These are phyloP conservation scores for Globisporangium camurandrum DNA, from an alignment of 352 stramenopile genomes.

Conservation along the genomic window DNA sequence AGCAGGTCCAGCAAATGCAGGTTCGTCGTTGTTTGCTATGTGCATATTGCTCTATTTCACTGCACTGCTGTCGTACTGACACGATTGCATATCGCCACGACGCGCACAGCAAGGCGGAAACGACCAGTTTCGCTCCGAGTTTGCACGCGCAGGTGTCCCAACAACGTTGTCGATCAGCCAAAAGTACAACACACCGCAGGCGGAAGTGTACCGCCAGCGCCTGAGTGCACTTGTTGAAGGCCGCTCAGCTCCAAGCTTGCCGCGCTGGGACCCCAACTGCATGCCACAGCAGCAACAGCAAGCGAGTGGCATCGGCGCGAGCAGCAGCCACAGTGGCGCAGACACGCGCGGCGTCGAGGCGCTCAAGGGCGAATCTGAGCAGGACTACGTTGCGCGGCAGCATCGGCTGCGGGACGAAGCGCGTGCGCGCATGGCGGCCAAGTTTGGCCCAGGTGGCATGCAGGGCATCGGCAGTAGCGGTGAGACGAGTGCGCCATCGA, in stretches of 20 bases:
- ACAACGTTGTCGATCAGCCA: slow-evolving; percentile 66
- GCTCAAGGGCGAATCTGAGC: slow-evolving; percentile 72
- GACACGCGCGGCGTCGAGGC: slow-evolving; percentile 71
- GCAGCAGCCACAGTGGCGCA: slow-evolving; percentile 16
- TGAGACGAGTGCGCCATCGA: slow-evolving; percentile 36
- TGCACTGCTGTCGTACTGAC: no score
- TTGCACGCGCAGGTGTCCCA: slow-evolving; percentile 56
- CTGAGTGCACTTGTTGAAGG: slow-evolving; percentile 62
- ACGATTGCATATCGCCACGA: neutral
- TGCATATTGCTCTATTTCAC: no score
- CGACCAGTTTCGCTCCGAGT: slow-evolving; percentile 58
- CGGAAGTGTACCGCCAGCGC: slow-evolving; percentile 58
- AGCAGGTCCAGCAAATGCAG: slow-evolving; percentile 83
- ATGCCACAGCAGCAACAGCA: slow-evolving; percentile 22
- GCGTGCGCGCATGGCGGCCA: slow-evolving; percentile 69
- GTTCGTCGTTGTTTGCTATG: slow-evolving; percentile 16
- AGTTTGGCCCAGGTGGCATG: slow-evolving; percentile 69
- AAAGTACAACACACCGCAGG: slow-evolving; percentile 83
- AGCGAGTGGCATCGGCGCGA: slow-evolving; percentile 18
- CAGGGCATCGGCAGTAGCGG: slow-evolving; percentile 73
- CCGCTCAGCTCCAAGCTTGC: slow-evolving; percentile 34
- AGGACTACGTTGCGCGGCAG: slow-evolving; percentile 71
- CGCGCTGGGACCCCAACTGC: slow-evolving; percentile 57
- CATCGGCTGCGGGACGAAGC: slow-evolving; percentile 68
- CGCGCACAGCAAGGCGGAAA: slow-evolving; percentile 54